A percentile compares a stretch with the other conserved stretches of the same genome.
Conservation (phyloP, 2,329 filamentous ascomycete species). For the Diaporthe sp. region DNA sequence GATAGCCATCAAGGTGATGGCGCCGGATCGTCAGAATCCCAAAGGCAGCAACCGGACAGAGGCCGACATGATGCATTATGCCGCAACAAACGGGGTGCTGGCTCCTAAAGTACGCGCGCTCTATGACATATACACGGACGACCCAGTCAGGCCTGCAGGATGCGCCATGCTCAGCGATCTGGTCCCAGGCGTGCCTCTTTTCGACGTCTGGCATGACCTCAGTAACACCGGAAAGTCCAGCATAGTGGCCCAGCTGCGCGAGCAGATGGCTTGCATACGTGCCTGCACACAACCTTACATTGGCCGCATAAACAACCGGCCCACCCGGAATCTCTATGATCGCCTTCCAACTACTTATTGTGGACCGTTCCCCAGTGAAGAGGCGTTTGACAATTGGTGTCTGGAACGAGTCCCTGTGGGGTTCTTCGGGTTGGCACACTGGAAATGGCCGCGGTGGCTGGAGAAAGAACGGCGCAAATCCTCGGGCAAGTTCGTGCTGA, state of each 20-base stretch:
- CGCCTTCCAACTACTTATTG: not conserved
- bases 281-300: slow-evolving; percentile 37
- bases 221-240: not conserved
- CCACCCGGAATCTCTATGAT: slow-evolving; percentile 1
- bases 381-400: slow-evolving; percentile 40
- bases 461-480: slow-evolving; percentile 28
- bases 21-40: not conserved
- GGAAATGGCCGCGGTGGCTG: slow-evolving; percentile 21
- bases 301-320: slow-evolving; percentile 32
- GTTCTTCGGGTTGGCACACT: not conserved
- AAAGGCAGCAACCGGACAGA: slow-evolving; percentile 32
- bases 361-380: slow-evolving; percentile 34
- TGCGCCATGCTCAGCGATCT: slow-evolving; percentile 36
- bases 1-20: not conserved
- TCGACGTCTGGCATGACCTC: slow-evolving; percentile 31
- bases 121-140: slow-evolving; percentile 35
- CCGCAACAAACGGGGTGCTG: slow-evolving; percentile 34
- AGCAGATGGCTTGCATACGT: slow-evolving; percentile 35
- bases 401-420: slow-evolving; percentile 3
- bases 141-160: not conserved
- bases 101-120: slow-evolving; percentile 36
- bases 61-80: slow-evolving; percentile 41
- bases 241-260: slow-evolving; percentile 37
- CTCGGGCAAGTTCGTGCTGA: slow-evolving; percentile 18
- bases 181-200: slow-evolving; percentile 38